A percentile compares a stretch with the other conserved stretches of the same genome.
phyloP scores from a whole-genome alignment of 495 filamentous ascomycete species.

The Clohesyomyces aquaticus region DNA sequence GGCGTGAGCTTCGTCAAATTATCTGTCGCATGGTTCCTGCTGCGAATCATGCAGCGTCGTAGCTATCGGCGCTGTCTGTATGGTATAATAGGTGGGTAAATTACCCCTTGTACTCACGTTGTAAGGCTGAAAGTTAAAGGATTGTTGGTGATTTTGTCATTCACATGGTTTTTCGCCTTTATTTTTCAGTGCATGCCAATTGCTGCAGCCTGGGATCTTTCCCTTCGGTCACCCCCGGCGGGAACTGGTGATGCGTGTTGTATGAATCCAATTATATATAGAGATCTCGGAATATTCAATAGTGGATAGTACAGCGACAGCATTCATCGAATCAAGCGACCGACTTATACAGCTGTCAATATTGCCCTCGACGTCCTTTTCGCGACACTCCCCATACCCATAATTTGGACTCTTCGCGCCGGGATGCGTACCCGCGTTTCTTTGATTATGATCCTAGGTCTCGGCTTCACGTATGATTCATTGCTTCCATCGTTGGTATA shows the following conservation, averaged over 20 bases:
- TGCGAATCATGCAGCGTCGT: constrained; percentile 3
- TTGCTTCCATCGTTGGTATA: neutral
- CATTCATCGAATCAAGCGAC: neutral
- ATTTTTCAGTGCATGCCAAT: constrained; percentile 21
- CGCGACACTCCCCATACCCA: constrained; percentile 17
- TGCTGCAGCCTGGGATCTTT: constrained; percentile 11
- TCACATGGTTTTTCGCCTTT: constrained; percentile 1
- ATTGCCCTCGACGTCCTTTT: constrained; percentile 6
- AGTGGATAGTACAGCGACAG: neutral
- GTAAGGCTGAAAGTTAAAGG: neutral
- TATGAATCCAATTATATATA: neutral
- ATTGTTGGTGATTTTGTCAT: neutral
- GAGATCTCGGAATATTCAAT: neutral
- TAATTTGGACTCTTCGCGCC: constrained; percentile 7
- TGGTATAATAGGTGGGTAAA: constrained; percentile 2
- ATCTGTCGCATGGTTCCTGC: constrained; percentile 14
- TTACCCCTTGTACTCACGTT: neutral
- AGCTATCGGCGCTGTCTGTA: constrained; percentile 9
- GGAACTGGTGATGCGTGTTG: neutral
- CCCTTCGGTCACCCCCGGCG: neutral
- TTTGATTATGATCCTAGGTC: neutral
- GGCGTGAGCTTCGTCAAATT: constrained; percentile 15
- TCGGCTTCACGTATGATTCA: constrained; percentile 7
- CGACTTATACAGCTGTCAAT: constrained; percentile 6
- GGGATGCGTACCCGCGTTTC: constrained; percentile 4